Conservation (phyloP, 1,139 yeast species). For the Suhomyces bokatorum region DNA sequence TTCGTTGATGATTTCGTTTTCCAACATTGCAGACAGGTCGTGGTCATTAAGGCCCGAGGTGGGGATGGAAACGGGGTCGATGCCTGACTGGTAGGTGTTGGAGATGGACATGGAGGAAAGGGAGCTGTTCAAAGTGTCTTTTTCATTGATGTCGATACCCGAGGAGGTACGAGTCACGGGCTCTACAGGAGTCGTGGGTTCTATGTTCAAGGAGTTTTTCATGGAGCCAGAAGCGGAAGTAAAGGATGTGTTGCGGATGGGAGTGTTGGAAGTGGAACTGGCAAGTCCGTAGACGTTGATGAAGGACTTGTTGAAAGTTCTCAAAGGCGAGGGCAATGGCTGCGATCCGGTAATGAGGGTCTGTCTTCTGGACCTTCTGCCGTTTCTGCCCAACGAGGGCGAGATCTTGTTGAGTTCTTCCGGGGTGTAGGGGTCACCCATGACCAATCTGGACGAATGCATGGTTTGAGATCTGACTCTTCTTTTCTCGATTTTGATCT, state of each 20-base stretch:
- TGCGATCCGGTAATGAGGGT: conserved; percentile 84
- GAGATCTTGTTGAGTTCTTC: conserved; percentile 18
- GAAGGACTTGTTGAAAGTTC: conserved; percentile 28
- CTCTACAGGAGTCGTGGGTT: conserved; percentile 14
- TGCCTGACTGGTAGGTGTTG: conserved; percentile 21
- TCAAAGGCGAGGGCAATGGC: conserved; percentile 77
- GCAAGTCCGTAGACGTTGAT: conserved; percentile 42
- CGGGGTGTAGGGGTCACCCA: conserved; percentile 2
- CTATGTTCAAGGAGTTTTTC: conserved; percentile 3
- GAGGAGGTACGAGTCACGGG: conserved; percentile 12
- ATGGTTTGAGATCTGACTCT: conserved; percentile 13
- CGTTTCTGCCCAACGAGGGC: conserved; percentile 46
- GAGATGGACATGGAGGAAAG: conserved; percentile 47
- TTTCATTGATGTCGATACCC: conserved; percentile 11
- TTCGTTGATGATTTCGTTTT: conserved; percentile 35
- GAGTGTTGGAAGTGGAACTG: conserved; percentile 45
- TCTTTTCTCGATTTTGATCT: conserved; percentile 15
- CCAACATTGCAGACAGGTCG: conserved; percentile 6
- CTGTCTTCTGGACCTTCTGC: conserved; percentile 65
- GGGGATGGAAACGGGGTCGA: conserved; percentile 29
- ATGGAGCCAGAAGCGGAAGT: conserved; percentile 4
- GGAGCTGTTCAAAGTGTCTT: conserved; percentile 37
- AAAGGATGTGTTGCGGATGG: conserved; percentile 29
- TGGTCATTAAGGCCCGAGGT: conserved; percentile 14
- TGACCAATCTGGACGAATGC: conserved; percentile 6